Percentiles rank a stretch among this genome's conserved stretches.
Evolutionary conservation across 2,329 filamentous ascomycete genomes (phyloP).

Genomic region (Nectriaceae sp.): DNA sequence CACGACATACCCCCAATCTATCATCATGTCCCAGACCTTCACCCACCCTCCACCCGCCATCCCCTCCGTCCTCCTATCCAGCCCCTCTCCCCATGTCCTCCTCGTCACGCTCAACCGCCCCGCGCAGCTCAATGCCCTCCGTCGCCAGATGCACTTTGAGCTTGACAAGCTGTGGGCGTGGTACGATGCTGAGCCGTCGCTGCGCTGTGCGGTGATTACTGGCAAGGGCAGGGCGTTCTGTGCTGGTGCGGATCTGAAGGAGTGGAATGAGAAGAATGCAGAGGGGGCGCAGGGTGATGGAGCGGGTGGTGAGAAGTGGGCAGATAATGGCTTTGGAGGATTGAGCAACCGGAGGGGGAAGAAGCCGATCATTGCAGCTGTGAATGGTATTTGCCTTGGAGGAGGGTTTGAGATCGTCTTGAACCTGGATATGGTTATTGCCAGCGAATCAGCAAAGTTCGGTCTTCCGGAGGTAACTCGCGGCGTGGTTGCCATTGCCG

Average conservation of each 20-base stretch:
- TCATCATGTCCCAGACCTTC: constrained; percentile 31
- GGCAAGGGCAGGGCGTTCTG: constrained; percentile 66
- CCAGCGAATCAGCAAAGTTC: constrained; percentile 57
- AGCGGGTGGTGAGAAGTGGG: constrained; percentile 46
- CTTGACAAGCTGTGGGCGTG: constrained; percentile 55
- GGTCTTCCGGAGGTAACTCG: constrained; percentile 69
- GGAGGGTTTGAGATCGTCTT: constrained; percentile 75
- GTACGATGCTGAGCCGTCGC: constrained; percentile 61
- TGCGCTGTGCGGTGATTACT: constrained; percentile 64
- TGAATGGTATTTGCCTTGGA: constrained; percentile 72
- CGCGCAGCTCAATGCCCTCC: constrained; percentile 59
- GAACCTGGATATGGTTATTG: constrained; percentile 71
- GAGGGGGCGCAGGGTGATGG: constrained; percentile 6
- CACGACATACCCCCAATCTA: constrained; percentile 12
- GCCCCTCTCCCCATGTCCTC: constrained; percentile 55
- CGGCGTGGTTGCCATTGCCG: constrained; percentile 70
- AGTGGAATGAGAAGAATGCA: constrained; percentile 54
- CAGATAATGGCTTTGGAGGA: constrained; percentile 57
- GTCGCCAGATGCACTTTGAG: constrained; percentile 47
- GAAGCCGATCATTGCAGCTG: constrained; percentile 74
- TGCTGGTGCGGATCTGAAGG: constrained; percentile 67
- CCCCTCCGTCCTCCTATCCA: constrained; percentile 45
- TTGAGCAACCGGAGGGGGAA: constrained; percentile 64
- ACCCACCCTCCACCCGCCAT: constrained; percentile 42
- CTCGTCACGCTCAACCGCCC: constrained; percentile 63